phyloP scores from a whole-genome alignment of 2,329 filamentous ascomycete genomes.

The Alternaria metachromatica region DNA sequence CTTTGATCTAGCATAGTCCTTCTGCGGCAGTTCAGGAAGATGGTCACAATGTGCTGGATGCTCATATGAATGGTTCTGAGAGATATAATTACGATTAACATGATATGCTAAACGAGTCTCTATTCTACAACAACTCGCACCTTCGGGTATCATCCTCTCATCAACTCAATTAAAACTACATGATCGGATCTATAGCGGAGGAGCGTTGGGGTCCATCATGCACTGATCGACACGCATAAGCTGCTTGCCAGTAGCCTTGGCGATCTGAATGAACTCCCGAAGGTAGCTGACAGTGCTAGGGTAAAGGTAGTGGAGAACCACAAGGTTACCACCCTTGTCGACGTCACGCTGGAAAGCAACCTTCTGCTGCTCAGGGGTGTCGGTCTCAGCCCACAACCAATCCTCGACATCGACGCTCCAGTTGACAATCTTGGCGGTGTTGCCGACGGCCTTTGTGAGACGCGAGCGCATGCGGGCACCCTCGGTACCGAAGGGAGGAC shows the following conservation, averaged over 20 bases:
- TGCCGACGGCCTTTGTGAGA: constrained; percentile 57
- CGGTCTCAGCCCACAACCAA: constrained; percentile 69
- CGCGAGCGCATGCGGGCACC: constrained; percentile 71
- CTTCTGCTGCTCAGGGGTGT: constrained; percentile 70
- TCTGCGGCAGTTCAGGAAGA: not conserved
- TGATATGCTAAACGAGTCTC: not conserved
- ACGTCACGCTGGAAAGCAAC: constrained; percentile 70
- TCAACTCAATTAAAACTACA: not conserved
- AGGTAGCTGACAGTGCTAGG: constrained; percentile 69
- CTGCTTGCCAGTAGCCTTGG: constrained; percentile 68
- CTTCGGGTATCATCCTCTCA: not conserved
- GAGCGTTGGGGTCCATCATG: constrained; percentile 67
- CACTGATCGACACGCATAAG: constrained; percentile 73
- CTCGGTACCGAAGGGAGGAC: constrained; percentile 72
- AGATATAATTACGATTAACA: not conserved
- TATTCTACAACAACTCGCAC: not conserved
- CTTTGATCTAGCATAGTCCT: not conserved
- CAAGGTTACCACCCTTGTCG: constrained; percentile 66
- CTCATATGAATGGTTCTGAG: not conserved
- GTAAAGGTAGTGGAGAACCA: constrained; percentile 74
- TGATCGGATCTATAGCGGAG: constrained; percentile 29
- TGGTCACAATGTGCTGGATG: not conserved
- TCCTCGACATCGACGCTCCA: constrained; percentile 77
- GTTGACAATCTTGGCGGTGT: constrained; percentile 65
- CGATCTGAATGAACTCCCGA: constrained; percentile 68